Evolutionary conservation across 352 stramenopile species (phyloP).

Genomic region (Detonula confervacea): DNA sequence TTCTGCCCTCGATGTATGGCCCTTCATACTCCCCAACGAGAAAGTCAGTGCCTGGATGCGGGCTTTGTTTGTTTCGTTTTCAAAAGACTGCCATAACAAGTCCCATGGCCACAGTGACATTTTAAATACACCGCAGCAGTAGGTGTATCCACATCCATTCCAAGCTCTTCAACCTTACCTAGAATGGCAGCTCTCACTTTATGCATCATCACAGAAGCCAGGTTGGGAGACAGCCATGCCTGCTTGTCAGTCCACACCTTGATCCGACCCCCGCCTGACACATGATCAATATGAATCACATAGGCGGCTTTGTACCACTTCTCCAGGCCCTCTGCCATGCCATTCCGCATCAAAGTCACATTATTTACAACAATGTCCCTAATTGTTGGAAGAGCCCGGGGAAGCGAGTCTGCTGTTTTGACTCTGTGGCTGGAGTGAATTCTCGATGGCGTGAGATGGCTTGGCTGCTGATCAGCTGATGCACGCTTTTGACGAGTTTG

Average conservation of each 20-base stretch:
- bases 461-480: not conserved
- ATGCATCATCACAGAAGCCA: constrained; percentile 4
- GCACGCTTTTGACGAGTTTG: not conserved
- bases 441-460: not conserved
- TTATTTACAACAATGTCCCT: not conserved
- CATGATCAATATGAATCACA: not conserved
- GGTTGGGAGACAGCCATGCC: not conserved
- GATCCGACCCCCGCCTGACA: not conserved
- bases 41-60: not conserved
- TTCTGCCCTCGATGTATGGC: not conserved
- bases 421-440: not conserved
- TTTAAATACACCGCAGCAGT: not conserved
- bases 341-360: not conserved
- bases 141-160: not conserved
- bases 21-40: not conserved
- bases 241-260: not conserved
- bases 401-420: not conserved
- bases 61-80: constrained; percentile 2
- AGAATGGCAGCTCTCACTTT: not conserved
- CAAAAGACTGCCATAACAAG: constrained; percentile 5
- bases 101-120: constrained; percentile 1
- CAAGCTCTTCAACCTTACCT: not conserved
- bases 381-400: not conserved
- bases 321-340: not conserved
- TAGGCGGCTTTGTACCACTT: not conserved